A percentile compares a stretch with the other conserved stretches of the same genome.
Evolutionary conservation across 2,329 filamentous ascomycete species (phyloP).

Genomic region (Leptosphaerulina australis): DNA sequence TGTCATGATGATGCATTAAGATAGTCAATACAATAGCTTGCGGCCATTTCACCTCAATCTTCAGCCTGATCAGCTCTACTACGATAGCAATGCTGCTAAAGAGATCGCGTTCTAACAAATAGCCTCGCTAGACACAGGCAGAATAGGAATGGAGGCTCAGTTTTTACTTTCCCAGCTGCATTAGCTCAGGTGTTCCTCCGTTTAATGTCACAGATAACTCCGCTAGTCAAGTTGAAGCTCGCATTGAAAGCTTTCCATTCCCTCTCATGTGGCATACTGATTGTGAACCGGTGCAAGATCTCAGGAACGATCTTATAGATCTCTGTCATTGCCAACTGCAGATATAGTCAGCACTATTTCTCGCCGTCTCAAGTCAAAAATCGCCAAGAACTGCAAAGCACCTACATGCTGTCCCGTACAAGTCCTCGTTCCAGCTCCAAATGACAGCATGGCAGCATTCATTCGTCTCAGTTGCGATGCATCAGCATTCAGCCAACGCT

Average conservation of each 20-base stretch:
- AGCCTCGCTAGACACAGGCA: too few species aligned
- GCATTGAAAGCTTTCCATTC: slow-evolving; percentile 30
- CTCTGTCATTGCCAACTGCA: slow-evolving; percentile 22
- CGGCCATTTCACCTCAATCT: too few species aligned
- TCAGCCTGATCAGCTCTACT: too few species aligned
- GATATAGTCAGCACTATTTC: not conserved
- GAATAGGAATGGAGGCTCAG: too few species aligned
- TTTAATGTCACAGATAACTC: slow-evolving; percentile 9
- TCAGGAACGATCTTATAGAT: slow-evolving; percentile 34
- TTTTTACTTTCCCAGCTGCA: too few species aligned
- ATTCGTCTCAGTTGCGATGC: slow-evolving; percentile 23
- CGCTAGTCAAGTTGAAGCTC: slow-evolving; percentile 23
- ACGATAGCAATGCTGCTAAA: too few species aligned
- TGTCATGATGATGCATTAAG: too few species aligned
- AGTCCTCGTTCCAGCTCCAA: slow-evolving; percentile 44
- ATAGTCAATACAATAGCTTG: too few species aligned
- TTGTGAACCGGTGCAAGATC: slow-evolving; percentile 25
- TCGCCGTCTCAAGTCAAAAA: not conserved
- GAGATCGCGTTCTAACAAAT: too few species aligned
- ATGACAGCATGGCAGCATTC: slow-evolving; percentile 46
- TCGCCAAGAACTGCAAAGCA: not conserved
- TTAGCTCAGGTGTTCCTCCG: too few species aligned
- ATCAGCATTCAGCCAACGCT: slow-evolving; percentile 52
- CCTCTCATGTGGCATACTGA: slow-evolving; percentile 29
- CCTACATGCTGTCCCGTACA: slow-evolving; percentile 43